phyloP scores from a whole-genome alignment of 371 early-diverging fungal genomes.

The Mortierella sp. region DNA sequence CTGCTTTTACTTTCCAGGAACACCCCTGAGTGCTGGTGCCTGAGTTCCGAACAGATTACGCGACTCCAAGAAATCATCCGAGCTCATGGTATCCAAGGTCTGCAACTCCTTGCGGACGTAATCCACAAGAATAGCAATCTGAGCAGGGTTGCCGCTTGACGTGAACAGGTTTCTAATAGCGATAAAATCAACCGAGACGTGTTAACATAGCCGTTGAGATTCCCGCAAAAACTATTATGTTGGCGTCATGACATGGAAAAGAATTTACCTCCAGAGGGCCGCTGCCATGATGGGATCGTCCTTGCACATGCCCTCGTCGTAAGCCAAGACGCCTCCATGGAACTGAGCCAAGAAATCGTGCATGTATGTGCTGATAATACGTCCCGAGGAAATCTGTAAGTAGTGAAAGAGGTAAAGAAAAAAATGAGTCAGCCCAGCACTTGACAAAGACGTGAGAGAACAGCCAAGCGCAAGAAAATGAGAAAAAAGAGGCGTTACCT shows the following conservation, averaged over 20 bases:
- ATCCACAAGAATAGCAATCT: conserved; percentile 71
- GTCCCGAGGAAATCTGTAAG: conserved; percentile 72
- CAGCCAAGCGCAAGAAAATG: conserved; percentile 5
- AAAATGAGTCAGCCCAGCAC: too few species aligned
- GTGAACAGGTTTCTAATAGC: conserved; percentile 76
- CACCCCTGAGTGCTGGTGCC: conserved; percentile 46
- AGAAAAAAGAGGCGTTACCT: conserved; percentile 26
- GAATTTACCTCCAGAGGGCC: conserved; percentile 87
- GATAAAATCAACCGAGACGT: background rate
- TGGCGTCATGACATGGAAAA: background rate
- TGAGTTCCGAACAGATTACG: conserved; percentile 35
- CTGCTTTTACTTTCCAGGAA: conserved; percentile 47
- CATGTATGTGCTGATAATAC: conserved; percentile 80
- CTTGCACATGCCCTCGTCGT: conserved; percentile 94
- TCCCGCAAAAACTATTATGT: background rate
- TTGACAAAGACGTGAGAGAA: too few species aligned
- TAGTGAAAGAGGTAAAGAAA: background rate
- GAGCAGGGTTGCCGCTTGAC: conserved; percentile 68
- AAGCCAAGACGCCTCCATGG: conserved; percentile 92
- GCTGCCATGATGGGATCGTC: conserved; percentile 93
- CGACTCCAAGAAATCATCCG: conserved; percentile 55
- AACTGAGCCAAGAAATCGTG: conserved; percentile 87
- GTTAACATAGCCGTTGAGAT: too few species aligned
- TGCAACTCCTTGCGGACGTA: conserved; percentile 77
- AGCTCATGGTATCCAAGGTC: conserved; percentile 64